Evolutionary conservation across 371 early-diverging fungal species (phyloP).

Genomic region (Chytridium lagenaria): DNA sequence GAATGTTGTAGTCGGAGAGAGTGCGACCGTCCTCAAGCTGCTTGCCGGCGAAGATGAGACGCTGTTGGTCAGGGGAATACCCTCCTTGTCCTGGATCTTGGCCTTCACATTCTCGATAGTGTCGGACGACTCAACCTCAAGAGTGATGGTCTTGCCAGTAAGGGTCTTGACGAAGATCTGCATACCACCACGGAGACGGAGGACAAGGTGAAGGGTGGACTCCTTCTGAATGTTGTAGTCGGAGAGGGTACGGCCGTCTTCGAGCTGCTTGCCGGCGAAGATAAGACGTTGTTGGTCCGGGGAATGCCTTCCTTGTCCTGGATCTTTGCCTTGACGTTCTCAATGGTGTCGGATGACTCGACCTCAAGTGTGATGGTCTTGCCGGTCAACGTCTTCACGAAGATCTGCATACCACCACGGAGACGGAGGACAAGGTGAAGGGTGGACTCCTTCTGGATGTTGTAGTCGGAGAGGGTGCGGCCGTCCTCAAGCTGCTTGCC

Average conservation of each 20-base stretch:
- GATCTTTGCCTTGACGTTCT: too few relatives aligned
- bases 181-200: too few relatives aligned
- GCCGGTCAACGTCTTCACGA: conserved; percentile 90
- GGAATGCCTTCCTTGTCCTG: conserved; percentile 94
- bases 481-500: conserved; percentile 93
- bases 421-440: conserved; percentile 77
- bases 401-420: conserved; percentile 94
- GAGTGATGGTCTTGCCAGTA: too few relatives aligned
- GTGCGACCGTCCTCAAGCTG: conserved; percentile 93
- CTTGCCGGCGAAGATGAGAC: conserved; percentile 97
- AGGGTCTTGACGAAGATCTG: too few relatives aligned
- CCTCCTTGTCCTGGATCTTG: conserved; percentile 99
- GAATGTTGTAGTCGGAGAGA: conserved; percentile 69
- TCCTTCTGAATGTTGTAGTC: conserved; percentile 69
- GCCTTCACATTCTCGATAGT: too few relatives aligned
- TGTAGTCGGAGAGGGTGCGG: conserved; percentile 75
- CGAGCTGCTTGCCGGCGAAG: conserved; percentile 97
- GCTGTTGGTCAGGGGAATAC: conserved; percentile 89
- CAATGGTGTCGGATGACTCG: conserved; percentile 89
- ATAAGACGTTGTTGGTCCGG: conserved; percentile 95
- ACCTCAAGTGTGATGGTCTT: conserved; percentile 94
- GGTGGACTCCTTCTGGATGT: conserved; percentile 71
- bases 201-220: conserved; percentile 76
- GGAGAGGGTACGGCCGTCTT: conserved; percentile 85
- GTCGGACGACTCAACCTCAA: too few relatives aligned